Base-by-base conservation (phyloP, 352 stramenopile genomes). In the Globisporangium nodosum region DNA sequence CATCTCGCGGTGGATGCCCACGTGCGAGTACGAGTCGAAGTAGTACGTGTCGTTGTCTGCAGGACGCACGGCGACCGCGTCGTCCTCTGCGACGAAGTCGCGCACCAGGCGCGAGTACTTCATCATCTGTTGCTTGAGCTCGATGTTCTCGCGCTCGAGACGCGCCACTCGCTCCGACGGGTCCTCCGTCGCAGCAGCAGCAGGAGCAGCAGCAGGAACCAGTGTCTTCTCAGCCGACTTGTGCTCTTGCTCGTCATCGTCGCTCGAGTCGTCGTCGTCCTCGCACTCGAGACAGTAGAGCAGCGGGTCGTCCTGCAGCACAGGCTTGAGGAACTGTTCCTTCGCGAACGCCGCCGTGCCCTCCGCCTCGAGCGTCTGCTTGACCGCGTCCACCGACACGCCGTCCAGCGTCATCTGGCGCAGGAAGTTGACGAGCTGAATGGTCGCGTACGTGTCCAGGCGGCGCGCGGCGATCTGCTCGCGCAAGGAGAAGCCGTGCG, bases 1-100 rank as follows among this genome's bases (percentile, higher is more conserved):
- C 84, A 93, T 93, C 76, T 99, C 96, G 70, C 98, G 94, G 70
- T 99, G 96, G 70, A 99, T 99, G 37, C 92, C 90, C 71, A 98
- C 96, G 61, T 99, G 96, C 47, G 94, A 97, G 74, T 99, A 99
- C 54, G 92, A 98, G 72, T 99, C 94, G 56, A 98, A 99, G 74
- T 99, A 99, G 72, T 99, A 99, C 67, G 84, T 91, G 65, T 92
- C 81, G 51, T 91, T 91, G 64, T 94, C 82, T 0, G 69, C 75
- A 30, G 70, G 53, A 6, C 77, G 66, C 8, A 74, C 61, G 0
- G 66, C 62, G 0, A 57, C 54, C 0, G 40, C 31, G 12, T 46
- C 68, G 24, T 86, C 82, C 27, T 90, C 82, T 5, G 71, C 68
- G n/a, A 89, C 78, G 62, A 90, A 83, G 49, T 85, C 73, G 48